Evolutionary conservation across 805 yeast species (phyloP), one percentile per base, ranked within the genome.

Genomic region (Wickerhamiella sorbophila): DNA sequence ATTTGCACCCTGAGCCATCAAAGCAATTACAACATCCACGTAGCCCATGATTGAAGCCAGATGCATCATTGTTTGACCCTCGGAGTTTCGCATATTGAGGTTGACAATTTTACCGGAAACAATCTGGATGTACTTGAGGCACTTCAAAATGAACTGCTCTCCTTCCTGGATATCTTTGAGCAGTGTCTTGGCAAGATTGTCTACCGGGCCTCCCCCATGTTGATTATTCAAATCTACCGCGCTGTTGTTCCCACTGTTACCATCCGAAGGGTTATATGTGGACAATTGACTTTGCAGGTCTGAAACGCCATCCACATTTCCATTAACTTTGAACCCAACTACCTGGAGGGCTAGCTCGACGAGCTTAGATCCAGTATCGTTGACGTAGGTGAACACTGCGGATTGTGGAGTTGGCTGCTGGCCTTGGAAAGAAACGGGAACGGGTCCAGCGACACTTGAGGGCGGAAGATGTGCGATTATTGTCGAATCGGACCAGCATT

Each of bases 241-340:
- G 3, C 2, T 3, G 31, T 20, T 20, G 21, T 18, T 15, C 14
- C 46, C 46, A 20, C 43, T 46, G 24, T 16, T n/a, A 2, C 47
- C 52, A 9, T 41, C 40, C 8, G 41, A 43, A 5, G 31, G n/a
- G 35, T 29, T 26, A 49, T 76, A 40, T 74, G 70, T 10, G 41
- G 88, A 86, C 50, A 91, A 85, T 49, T 94, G 69, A 59, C 80
- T 79, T 1, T 97, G 97, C 52, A 91, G 83, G 55, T 85, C 86
- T 51, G 83, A 75, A 1, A 97, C 96, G 60, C 88, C 96, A 56
- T 91, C 97, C 44, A 91, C 65, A 54, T 79, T 79, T 44, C 97
- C 98, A 56, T 85, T 87, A 95, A 88, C 86, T 63, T 88, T 88
- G 61, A 87, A 67, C 1, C 98, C 98, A 33, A 91, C 95, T 52